Evolutionary conservation across 192 early-diverging fungal species (phyloP), one percentile per base, ranked within the genome.

Genomic region (Spinellus fusiger): DNA sequence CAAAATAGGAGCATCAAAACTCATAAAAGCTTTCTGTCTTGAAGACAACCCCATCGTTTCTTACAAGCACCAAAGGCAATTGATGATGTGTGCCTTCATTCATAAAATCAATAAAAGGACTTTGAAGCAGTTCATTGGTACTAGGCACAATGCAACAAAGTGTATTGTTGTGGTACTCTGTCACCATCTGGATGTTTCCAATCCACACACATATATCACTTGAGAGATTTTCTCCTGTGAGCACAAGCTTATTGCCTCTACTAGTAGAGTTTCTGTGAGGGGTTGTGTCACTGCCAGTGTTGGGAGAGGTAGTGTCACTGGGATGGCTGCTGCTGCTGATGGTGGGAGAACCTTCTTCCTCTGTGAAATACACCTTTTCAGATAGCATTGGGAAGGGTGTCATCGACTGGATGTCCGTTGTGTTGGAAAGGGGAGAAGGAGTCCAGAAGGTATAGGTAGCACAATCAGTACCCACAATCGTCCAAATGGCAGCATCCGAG

Each of bases 401-500:
- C 49, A 76, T 31, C 0, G 59, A 53, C 28, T n/a, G 23, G 7
- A 32, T 29, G 35, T 66, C 54, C 33, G 20, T 1, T n/a, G 27
- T 40, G 18, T n/a, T 35, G 5, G 51, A 22, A n/a, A 59, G 44
- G 13, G 44, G 29, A 37, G 73, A 76, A 40, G 68, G 68, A n/a
- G 52, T 54, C 65, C 73, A 74, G 64, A 80, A 80, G 64, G 78
- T 80, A 63, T 78, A 80, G n/a, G 68, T 73, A 22, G 82, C 77
- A 52, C 80, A 80, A 54, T 83, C 73, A 0, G 90, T 91, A 37
- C 93, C 89, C 8, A 96, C 91, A 70, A 96, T 89, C 12, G 93
- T 96, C 93, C 93, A 96, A 29, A 94, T 85, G 0, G 90, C 86
- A 13, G 79, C 78, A 77, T 96, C 93, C 6, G 84, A 85, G 15